Evolutionary conservation across 495 filamentous ascomycete species (phyloP), one percentile per base, ranked within the genome.

Genomic region (Jackrogersella multiformis): DNA sequence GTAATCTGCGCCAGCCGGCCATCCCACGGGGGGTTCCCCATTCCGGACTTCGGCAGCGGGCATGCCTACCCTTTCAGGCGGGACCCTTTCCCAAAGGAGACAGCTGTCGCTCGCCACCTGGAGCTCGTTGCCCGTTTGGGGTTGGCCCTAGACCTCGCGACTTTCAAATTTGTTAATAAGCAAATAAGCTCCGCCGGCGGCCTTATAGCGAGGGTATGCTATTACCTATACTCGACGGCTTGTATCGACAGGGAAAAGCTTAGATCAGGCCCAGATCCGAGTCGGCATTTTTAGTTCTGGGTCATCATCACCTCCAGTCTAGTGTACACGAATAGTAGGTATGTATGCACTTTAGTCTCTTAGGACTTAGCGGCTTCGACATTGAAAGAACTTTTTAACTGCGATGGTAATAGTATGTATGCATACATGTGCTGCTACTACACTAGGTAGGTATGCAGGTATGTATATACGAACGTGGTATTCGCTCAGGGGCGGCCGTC

Each of bases 21-120:
- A 52, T 65, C 51, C 52, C 57, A 51, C 64, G 24, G 39, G 64
- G 35, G 5, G 20, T 38, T 36, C 49, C 49, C 49, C 53, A 58
- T 68, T 45, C 1, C 66, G 55, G 60, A 56, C 42, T 44, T 38
- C 49, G 48, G 48, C 54, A 41, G 35, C 66, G 60, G 55, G 49
- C 26, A 10, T 32, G 46, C 5, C 49, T 64, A 34, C 60, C 60
- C 9, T 49, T 59, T 64, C 48, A 30, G 42, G 61, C 34, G 15
- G 21, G 54, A 12, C 34, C 21, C 30, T 51, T 49, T 55, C 60
- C 66, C 36, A 55, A 68, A 63, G 16, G 28, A 26, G 59, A 23
- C 36, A 16, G 38, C 12, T 12, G 42, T 58, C 45, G 34, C 58
- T 58, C 38, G 56, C 49, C 28, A 20, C 28, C 16, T 46, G 54